A percentile compares a stretch with the other conserved stretches of the same genome.
Evolutionary conservation across 2,329 filamentous ascomycete species (phyloP).

Genomic region (Colletotrichum euphorbiae): DNA sequence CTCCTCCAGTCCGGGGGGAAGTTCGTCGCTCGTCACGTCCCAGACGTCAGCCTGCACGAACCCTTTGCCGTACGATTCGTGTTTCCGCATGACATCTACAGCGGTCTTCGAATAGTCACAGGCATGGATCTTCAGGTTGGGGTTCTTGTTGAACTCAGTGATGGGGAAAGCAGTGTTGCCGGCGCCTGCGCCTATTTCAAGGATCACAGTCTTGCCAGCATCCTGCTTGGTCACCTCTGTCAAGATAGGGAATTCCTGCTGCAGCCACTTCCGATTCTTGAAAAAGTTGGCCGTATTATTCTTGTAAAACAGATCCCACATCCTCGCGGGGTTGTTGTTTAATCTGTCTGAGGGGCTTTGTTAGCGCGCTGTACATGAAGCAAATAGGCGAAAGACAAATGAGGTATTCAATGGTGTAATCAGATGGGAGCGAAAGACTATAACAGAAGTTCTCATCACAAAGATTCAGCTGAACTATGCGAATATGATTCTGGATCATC

Average conservation of each 20-base stretch:
- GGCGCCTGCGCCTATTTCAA: constrained; percentile 95
- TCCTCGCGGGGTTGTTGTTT: constrained; percentile 90
- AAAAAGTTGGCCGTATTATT: constrained; percentile 98
- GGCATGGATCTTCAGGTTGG: constrained; percentile 84
- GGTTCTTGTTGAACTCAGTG: constrained; percentile 85
- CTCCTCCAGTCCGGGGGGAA: constrained; percentile 82
- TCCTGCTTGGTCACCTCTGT: constrained; percentile 77
- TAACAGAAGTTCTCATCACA: constrained; percentile 66
- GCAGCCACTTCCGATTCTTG: constrained; percentile 97
- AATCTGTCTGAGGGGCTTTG: constrained; percentile 72
- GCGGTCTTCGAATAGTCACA: constrained; percentile 97
- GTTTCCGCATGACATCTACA: constrained; percentile 88
- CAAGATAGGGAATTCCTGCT: constrained; percentile 95
- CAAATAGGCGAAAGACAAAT: constrained; percentile 26
- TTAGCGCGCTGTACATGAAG: constrained; percentile 51
- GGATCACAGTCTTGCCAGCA: constrained; percentile 75
- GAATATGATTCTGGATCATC: constrained; percentile 47
- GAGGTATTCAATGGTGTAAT: constrained; percentile 49
- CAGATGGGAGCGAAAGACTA: constrained; percentile 83
- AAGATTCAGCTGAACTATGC: constrained; percentile 72
- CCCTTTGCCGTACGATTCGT: constrained; percentile 78
- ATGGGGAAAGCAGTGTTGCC: constrained; percentile 98
- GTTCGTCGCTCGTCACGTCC: constrained; percentile 80
- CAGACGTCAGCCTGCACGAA: constrained; percentile 92
- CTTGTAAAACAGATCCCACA: constrained; percentile 99